phyloP scores from a whole-genome alignment of 495 filamentous ascomycete genomes.

The Pyrenula massariospora region DNA sequence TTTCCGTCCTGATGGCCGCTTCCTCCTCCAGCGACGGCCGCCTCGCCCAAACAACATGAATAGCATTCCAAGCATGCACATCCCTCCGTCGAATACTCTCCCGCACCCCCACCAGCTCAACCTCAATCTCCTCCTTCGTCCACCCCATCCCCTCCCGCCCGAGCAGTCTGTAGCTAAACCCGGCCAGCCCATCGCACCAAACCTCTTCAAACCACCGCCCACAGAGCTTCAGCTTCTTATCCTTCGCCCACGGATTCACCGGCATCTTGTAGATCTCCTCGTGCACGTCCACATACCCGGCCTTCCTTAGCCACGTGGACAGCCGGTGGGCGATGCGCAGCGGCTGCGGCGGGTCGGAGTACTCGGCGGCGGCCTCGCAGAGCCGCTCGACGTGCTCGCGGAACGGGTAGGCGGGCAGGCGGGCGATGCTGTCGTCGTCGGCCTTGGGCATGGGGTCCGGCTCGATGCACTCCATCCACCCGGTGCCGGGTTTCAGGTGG shows the following conservation, averaged over 20 bases:
- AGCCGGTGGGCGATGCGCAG: conserved; percentile 37
- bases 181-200: conserved; percentile 28
- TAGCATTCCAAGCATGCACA: conserved; percentile 43
- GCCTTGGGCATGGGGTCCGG: conserved; percentile 40
- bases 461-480: conserved; percentile 56
- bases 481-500: conserved; percentile 47
- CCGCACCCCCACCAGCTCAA: conserved; percentile 47
- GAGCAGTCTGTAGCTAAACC: conserved; percentile 35
- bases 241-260: conserved; percentile 46
- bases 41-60: conserved; percentile 41
- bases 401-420: conserved; percentile 15
- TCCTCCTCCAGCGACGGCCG: conserved; percentile 29
- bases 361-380: conserved; percentile 31
- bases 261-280: conserved; percentile 45
- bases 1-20: neutral
- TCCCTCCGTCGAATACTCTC: conserved; percentile 38
- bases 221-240: conserved; percentile 36
- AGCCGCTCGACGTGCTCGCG: conserved; percentile 31
- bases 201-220: conserved; percentile 31
- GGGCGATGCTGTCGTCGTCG: conserved; percentile 49
- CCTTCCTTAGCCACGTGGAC: conserved; percentile 42
- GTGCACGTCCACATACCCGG: conserved; percentile 53
- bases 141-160: conserved; percentile 23
- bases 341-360: conserved; percentile 36
- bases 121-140: conserved; percentile 40